Base-by-base conservation (phyloP, 805 yeast species). In the Wickerhamomyces queroliae region DNA sequence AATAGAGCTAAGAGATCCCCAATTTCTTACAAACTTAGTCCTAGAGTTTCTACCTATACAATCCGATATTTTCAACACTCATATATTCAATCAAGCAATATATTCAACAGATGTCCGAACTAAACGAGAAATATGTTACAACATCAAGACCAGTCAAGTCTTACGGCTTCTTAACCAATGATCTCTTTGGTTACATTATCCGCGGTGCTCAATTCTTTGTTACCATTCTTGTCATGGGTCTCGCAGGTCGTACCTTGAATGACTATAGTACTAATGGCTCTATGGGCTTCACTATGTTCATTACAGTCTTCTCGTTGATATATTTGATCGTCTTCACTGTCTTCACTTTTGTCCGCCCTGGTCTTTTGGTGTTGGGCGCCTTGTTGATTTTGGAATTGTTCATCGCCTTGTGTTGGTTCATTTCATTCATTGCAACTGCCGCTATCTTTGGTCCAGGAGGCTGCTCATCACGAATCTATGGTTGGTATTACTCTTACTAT, bases 371-470 rank as follows among this genome's bases (percentile, higher is more conserved):
- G 16, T 37, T 43, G 12, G 55, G 55, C 17, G 44, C 39, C 4
- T 22, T 45, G 3, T 3, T 47, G 7, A 26, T 45, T 3, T 25
- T 44, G 19, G 55, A 50, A 21, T 34, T 33, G 2, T 7, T 45
- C n/a, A 36, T 42, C 1, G 44, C 47, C 5, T 5, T 50, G 7
- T 32, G 41, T 17, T 45, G 46, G 45, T 50, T 50, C 35, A 41
- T 46, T 20, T 40, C 44, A 1, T 50, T 50, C 36, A 47, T 50
- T 25, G 46, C 46, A 4, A 35, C 41, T 27, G 53, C 53, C 7
- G 43, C 50, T 6, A 22, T 36, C 11, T 34, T 40, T 25, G 54
- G 52, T 15, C 40, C 31, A 5, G 24, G n/a, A 10, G 28, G 37
- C 21, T 49, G 53, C 17, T 17, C 31, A 11, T 19, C 31, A 11